Evolutionary conservation across 257 asterid species (phyloP), one percentile per base, ranked within the genome.

Genomic region (Nemophila menziesii): DNA sequence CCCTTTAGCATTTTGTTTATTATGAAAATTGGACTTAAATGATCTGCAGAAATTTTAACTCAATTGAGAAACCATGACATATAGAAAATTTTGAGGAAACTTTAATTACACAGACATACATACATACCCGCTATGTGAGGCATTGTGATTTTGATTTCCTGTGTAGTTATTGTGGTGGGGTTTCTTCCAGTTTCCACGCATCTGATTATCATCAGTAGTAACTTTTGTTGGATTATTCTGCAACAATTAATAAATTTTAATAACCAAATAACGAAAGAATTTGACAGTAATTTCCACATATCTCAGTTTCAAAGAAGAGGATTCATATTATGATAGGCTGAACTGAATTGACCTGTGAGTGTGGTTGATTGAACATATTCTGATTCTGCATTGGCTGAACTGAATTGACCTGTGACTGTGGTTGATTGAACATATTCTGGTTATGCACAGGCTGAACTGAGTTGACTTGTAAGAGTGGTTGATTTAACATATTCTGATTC

Each of bases 191-290:
- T 42, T 63, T 29, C 57, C 67, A 29, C 51, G 66, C 53, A 58
- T 48, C 44, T 58, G 60, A 36, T 58, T 67, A 40, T 54, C 50
- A 46, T 71, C 75, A 48, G 37, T 62, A 48, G 37, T 62, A 33
- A 40, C 55, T 43, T 63, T 55, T 66, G 66, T 69, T 36, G 54
- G 46, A 64, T 63, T 70, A 52, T 49, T 63, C 96, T 86, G 74
- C 69, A 70, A 55, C 60, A 57, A 24, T 51, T 29, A 33, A 46
- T 39, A 24, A 49, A 52, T 52, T 49, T 65, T 57, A 33, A 66
- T 36, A 51, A 60, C 18, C 33, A 11, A 47, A 27, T 22, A 52
- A 41, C 34, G 24, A 40, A 18, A 40, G n/a, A 13, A 41, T 9
- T 41, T 17, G n/a, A 41, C 46, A 17, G 20, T 9, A 13, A 8